phyloP scores from a whole-genome alignment of 371 early-diverging fungal genomes.

The Mortierella sp. region DNA sequence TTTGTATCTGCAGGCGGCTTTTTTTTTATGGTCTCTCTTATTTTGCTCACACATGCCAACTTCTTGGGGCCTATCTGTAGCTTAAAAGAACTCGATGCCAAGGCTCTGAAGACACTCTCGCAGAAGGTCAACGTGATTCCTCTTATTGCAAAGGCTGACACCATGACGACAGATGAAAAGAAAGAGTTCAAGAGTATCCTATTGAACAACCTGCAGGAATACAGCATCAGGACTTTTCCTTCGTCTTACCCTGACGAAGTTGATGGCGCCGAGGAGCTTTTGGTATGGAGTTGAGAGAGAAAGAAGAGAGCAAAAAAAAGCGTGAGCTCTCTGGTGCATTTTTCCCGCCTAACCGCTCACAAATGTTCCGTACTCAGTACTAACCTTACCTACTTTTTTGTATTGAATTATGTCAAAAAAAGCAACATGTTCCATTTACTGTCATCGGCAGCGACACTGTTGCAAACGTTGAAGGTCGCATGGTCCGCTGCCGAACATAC shows the following conservation, averaged over 20 bases:
- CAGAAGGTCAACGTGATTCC: constrained; percentile 91
- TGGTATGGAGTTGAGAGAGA: constrained; percentile 59
- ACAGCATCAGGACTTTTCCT: constrained; percentile 80
- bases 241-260: constrained; percentile 64
- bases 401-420: background rate
- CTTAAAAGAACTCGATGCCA: constrained; percentile 91
- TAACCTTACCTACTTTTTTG: background rate
- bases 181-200: constrained; percentile 75
- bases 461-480: constrained; percentile 73
- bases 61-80: constrained; percentile 66
- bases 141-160: constrained; percentile 80
- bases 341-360: background rate
- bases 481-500: constrained; percentile 91
- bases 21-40: constrained; percentile 3
- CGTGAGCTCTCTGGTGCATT: background rate
- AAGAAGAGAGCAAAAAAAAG: background rate
- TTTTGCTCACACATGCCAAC: constrained; percentile 6
- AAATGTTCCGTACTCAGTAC: background rate
- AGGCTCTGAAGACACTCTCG: constrained; percentile 84
- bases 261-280: constrained; percentile 76
- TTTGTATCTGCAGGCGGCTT: constrained; percentile 37
- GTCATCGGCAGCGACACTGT: constrained; percentile 90
- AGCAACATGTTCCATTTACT: constrained; percentile 91
- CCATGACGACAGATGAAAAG: constrained; percentile 73
- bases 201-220: constrained; percentile 75